Percentiles rank a stretch among this genome's conserved stretches.
Evolutionary conservation across 441 rosid species (phyloP).

Genomic region (Jatropha podagrica): DNA sequence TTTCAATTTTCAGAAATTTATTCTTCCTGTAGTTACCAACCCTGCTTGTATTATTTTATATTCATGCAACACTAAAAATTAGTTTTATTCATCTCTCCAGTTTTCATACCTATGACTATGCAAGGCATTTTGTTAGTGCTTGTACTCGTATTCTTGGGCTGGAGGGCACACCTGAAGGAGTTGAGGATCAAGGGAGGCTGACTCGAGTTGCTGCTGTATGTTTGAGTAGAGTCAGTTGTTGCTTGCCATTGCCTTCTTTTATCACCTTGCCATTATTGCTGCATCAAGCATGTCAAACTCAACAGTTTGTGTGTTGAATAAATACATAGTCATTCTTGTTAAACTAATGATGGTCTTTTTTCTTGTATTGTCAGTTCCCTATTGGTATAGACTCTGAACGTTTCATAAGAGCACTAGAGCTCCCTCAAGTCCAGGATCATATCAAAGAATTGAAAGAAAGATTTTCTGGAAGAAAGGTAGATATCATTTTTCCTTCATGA

Average conservation of each 20-base stretch:
- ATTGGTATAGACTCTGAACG: slow-evolving; percentile 95
- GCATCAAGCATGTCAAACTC: slow-evolving; percentile 20
- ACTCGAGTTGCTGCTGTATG: slow-evolving; percentile 99
- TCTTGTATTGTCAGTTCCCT: slow-evolving; percentile 67
- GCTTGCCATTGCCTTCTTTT: slow-evolving; percentile 24
- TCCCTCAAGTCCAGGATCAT: slow-evolving; percentile 61
- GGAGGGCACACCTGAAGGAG: slow-evolving; percentile 99
- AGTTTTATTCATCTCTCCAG: slow-evolving; percentile 40
- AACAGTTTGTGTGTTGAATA: slow-evolving; percentile 4
- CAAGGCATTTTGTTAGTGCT: slow-evolving; percentile 99
- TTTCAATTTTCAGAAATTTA: slow-evolving; percentile 4
- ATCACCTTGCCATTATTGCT: not conserved
- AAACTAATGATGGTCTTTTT: slow-evolving; percentile 9
- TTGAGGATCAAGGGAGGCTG: slow-evolving; percentile 94
- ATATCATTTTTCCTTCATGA: slow-evolving; percentile 2
- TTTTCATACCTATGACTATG: slow-evolving; percentile 98
- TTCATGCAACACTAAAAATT: not conserved
- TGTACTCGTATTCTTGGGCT: slow-evolving; percentile 99
- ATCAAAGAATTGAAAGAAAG: slow-evolving; percentile 84
- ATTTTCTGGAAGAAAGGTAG: slow-evolving; percentile 86
- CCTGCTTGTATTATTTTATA: not conserved
- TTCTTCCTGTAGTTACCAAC: not conserved
- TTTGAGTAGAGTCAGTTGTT: slow-evolving; percentile 28
- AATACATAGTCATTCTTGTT: not conserved
- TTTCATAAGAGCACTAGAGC: slow-evolving; percentile 78